Conservation (phyloP, 176 grass and related monocot genomes). For the Oryza australiensis region DNA sequence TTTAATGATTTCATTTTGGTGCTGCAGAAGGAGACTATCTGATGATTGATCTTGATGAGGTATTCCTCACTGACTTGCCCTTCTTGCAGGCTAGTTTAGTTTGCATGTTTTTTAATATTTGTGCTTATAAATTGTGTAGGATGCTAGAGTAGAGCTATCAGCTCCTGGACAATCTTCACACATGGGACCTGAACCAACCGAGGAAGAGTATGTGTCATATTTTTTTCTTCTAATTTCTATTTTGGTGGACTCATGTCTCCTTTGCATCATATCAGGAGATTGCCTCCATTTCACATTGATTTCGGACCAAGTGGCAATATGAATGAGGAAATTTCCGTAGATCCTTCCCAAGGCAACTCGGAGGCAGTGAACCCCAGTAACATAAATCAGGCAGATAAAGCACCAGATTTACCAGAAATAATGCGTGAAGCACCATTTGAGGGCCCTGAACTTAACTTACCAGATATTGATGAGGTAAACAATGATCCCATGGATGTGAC, state of each 20-base stretch:
- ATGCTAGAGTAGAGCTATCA: slow-evolving; percentile 38
- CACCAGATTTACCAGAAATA: slow-evolving; percentile 48
- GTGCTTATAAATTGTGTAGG: slow-evolving; percentile 44
- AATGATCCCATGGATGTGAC: slow-evolving; percentile 32
- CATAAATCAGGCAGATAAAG: slow-evolving; percentile 20
- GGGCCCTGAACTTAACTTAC: slow-evolving; percentile 15
- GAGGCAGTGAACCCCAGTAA: slow-evolving; percentile 4
- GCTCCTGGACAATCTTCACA: slow-evolving; percentile 28
- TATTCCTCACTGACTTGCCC: slow-evolving; percentile 32
- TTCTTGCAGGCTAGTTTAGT: slow-evolving; percentile 1
- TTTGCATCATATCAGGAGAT: slow-evolving; percentile 46
- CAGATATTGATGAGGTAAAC: slow-evolving; percentile 29
- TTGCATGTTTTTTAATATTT: slow-evolving; percentile 7
- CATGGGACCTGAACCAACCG: slow-evolving; percentile 37
- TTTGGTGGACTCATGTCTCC: neutral
- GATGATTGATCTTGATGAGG: slow-evolving; percentile 67
- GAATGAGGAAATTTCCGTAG: slow-evolving; percentile 24
- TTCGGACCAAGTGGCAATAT: slow-evolving; percentile 33
- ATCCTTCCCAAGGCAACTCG: slow-evolving; percentile 26
- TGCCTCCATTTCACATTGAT: slow-evolving; percentile 56
- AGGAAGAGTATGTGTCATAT: slow-evolving; percentile 50
- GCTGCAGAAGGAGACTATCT: slow-evolving; percentile 65
- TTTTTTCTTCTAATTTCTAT: neutral
- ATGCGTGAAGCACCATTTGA: slow-evolving; percentile 46
- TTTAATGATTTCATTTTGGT: slow-evolving; percentile 38